phyloP scores from a whole-genome alignment of 108 stramenopile species.

The Skeletonema marinoi region DNA sequence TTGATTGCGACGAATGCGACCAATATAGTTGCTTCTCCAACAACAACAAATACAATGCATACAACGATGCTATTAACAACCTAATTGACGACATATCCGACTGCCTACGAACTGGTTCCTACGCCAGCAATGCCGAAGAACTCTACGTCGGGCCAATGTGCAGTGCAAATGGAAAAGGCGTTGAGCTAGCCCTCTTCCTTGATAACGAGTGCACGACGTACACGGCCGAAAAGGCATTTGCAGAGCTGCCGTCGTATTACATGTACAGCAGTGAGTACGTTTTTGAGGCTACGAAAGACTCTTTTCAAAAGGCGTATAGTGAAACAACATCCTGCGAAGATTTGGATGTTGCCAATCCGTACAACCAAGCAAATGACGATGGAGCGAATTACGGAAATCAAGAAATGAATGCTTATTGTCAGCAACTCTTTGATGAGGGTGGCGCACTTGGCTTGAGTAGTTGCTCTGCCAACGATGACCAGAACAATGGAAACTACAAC shows the following conservation, averaged over 20 bases:
- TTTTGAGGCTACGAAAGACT: not conserved
- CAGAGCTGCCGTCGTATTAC: conserved; percentile 17
- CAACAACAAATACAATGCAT: conserved; percentile 18
- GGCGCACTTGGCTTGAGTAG: not conserved
- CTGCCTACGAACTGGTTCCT: conserved; percentile 44
- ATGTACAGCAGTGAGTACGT: conserved; percentile 5
- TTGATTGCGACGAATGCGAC: conserved; percentile 62
- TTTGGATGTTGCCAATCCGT: not conserved
- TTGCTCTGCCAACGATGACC: not conserved
- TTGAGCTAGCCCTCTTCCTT: conserved; percentile 71
- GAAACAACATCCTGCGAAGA: not conserved
- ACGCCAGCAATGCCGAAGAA: conserved; percentile 35
- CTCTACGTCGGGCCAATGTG: conserved; percentile 67
- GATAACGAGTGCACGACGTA: conserved; percentile 69
- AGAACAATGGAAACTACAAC: conserved; percentile 23
- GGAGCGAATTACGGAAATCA: not conserved
- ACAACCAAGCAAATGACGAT: not conserved
- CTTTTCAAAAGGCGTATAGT: not conserved
- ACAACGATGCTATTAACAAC: conserved; percentile 29
- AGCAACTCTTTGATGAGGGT: not conserved
- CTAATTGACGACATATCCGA: conserved; percentile 52
- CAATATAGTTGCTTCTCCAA: conserved; percentile 57
- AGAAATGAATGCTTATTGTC: not conserved
- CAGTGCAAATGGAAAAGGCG: conserved; percentile 65
- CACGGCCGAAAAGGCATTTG: conserved; percentile 24